phyloP scores from a whole-genome alignment of 441 rosid species.

The Aquilaria agallochum region DNA sequence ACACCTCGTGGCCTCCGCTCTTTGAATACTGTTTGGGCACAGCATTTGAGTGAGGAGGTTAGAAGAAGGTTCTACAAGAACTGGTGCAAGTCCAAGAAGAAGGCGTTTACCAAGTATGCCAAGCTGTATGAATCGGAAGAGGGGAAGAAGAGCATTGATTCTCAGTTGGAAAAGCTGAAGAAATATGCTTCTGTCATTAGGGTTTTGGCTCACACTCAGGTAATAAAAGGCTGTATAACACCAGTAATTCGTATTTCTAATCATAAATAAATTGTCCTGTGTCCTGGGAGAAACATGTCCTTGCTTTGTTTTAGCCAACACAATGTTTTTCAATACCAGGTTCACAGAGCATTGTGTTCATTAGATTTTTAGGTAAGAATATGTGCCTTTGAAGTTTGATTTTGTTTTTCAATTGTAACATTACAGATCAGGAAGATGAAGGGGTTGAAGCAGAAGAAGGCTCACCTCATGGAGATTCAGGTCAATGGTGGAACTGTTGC shows the following conservation, averaged over 20 bases:
- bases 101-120: slow-evolving; percentile 72
- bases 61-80: slow-evolving; percentile 87
- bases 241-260: neutral
- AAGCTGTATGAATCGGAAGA: slow-evolving; percentile 63
- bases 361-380: no score
- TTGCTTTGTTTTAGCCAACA: neutral
- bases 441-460: slow-evolving; percentile 94
- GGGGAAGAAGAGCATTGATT: slow-evolving; percentile 65
- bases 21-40: slow-evolving; percentile 90
- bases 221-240: slow-evolving; percentile 4
- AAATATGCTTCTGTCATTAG: slow-evolving; percentile 73
- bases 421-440: slow-evolving; percentile 87
- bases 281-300: no score
- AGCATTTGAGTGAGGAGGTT: slow-evolving; percentile 88
- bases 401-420: neutral
- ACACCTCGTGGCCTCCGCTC: slow-evolving; percentile 83
- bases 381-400: neutral
- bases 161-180: slow-evolving; percentile 86
- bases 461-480: slow-evolving; percentile 88
- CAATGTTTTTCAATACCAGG: no score
- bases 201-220: slow-evolving; percentile 94
- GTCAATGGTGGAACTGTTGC: slow-evolving; percentile 86
- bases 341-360: no score
- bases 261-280: neutral
- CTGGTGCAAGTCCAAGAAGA: slow-evolving; percentile 94